These are phyloP conservation scores for Candida patagonica DNA, from an alignment of 805 yeast species.

Conservation along the genomic window DNA sequence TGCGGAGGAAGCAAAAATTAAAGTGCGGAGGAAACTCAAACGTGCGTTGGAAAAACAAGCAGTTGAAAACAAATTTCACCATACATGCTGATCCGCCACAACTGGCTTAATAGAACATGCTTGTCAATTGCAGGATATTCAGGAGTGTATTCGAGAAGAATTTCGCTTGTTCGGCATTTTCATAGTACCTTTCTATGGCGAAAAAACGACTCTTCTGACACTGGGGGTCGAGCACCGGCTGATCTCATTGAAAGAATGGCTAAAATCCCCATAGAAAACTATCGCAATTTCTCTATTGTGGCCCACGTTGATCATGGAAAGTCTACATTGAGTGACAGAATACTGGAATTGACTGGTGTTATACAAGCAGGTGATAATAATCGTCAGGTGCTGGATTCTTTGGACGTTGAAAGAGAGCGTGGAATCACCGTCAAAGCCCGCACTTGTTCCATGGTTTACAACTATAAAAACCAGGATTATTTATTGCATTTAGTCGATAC, in stretches of 20 bases:
- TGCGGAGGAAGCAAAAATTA: no score
- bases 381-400: slow-evolving; percentile 78
- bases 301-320: slow-evolving; percentile 88
- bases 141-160: no score
- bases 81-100: no score
- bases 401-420: slow-evolving; percentile 92
- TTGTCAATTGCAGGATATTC: no score
- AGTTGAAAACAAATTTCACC: no score
- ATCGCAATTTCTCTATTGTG: slow-evolving; percentile 85
- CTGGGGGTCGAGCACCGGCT: slow-evolving; percentile 5
- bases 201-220: neutral
- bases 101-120: no score
- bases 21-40: no score
- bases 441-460: slow-evolving; percentile 88
- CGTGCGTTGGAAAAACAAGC: no score
- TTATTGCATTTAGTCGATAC: slow-evolving; percentile 88
- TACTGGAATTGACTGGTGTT: slow-evolving; percentile 83
- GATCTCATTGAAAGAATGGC: slow-evolving; percentile 51
- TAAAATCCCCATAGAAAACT: slow-evolving; percentile 73
- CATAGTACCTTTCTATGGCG: neutral
- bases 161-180: no score
- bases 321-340: slow-evolving; percentile 77
- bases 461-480: slow-evolving; percentile 59
- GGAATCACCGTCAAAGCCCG: slow-evolving; percentile 98
- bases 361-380: slow-evolving; percentile 59